These are phyloP conservation scores for Candida pseudocylindracea DNA, from an alignment of 1,139 yeast species.

Conservation along the genomic window DNA sequence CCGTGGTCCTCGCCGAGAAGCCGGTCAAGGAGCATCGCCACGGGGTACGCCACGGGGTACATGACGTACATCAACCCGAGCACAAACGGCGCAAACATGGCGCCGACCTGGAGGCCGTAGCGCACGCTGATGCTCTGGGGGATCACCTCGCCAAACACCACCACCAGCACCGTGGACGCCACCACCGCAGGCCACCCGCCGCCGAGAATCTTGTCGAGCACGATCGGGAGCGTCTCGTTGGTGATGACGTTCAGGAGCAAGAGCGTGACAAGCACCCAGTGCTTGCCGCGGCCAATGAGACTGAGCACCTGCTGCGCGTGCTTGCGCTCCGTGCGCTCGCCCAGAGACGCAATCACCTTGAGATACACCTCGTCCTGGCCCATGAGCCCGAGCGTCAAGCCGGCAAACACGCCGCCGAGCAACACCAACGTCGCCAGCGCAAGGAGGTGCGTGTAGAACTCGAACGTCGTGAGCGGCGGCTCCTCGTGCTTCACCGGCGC, in stretches of 20 bases:
- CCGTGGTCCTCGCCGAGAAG: slow-evolving; percentile 93
- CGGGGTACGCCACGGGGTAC: slow-evolving; percentile 89
- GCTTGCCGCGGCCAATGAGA: slow-evolving; percentile 69
- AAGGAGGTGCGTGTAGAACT: slow-evolving; percentile 30
- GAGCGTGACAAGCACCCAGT: slow-evolving; percentile 91
- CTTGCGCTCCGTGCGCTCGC: slow-evolving; percentile 35
- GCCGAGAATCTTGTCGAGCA: slow-evolving; percentile 76
- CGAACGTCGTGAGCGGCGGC: not conserved
- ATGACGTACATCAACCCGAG: slow-evolving; percentile 62
- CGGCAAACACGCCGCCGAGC: slow-evolving; percentile 92
- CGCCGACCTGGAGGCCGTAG: slow-evolving; percentile 81
- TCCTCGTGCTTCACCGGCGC: too few relatives aligned
- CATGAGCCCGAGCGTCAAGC: slow-evolving; percentile 84
- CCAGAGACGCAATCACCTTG: slow-evolving; percentile 43
- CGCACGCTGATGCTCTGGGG: slow-evolving; percentile 90
- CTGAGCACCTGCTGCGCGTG: slow-evolving; percentile 56
- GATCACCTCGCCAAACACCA: slow-evolving; percentile 87
- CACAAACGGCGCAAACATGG: slow-evolving; percentile 80
- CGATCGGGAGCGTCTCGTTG: slow-evolving; percentile 88
- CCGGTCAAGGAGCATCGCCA: slow-evolving; percentile 59
- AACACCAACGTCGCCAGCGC: slow-evolving; percentile 52
- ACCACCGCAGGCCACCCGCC: slow-evolving; percentile 98
- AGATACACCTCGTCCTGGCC: slow-evolving; percentile 92
- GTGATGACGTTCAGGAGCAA: slow-evolving; percentile 78
- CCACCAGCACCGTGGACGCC: slow-evolving; percentile 78